phyloP scores from a whole-genome alignment of 352 stramenopile species.

The Globisporangium emineosum region DNA sequence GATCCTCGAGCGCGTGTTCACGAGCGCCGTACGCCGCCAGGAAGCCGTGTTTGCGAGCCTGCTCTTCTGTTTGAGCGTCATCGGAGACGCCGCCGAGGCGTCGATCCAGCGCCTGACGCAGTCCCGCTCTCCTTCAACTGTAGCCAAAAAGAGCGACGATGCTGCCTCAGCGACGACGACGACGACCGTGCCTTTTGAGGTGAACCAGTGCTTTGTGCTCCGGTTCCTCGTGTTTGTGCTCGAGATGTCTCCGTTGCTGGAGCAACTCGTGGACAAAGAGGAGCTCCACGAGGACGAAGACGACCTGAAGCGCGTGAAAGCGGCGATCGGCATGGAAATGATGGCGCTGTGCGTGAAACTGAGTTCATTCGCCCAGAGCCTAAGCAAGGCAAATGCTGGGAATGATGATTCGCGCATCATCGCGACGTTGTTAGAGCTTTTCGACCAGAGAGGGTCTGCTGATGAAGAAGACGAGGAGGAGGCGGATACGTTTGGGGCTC shows the following conservation, averaged over 20 bases:
- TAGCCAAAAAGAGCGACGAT: not conserved
- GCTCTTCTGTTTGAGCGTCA: constrained; percentile 49
- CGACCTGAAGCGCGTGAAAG: constrained; percentile 41
- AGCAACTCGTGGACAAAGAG: constrained; percentile 53
- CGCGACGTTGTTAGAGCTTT: constrained; percentile 17
- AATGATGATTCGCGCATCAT: constrained; percentile 13
- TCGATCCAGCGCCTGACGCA: constrained; percentile 36
- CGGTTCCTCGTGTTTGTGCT: constrained; percentile 65
- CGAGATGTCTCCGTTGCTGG: constrained; percentile 45
- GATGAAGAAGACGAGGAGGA: not conserved
- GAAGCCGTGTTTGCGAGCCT: constrained; percentile 53
- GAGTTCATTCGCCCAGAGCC: constrained; percentile 31
- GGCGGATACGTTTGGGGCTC: not conserved
- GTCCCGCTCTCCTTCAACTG: constrained; percentile 5
- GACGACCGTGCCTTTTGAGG: constrained; percentile 20
- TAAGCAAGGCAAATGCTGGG: constrained; percentile 2
- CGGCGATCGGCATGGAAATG: constrained; percentile 47
- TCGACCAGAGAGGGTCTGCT: not conserved
- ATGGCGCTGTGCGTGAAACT: constrained; percentile 49
- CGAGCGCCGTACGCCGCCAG: constrained; percentile 40
- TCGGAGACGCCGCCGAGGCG: constrained; percentile 32
- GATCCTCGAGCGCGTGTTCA: constrained; percentile 63
- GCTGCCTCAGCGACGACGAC: not conserved
- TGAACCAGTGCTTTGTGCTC: constrained; percentile 47
- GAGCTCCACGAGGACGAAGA: constrained; percentile 72